These are phyloP conservation scores for Malania oleifera DNA, from an alignment of 164 flowering plant species.

Conservation along the genomic window DNA sequence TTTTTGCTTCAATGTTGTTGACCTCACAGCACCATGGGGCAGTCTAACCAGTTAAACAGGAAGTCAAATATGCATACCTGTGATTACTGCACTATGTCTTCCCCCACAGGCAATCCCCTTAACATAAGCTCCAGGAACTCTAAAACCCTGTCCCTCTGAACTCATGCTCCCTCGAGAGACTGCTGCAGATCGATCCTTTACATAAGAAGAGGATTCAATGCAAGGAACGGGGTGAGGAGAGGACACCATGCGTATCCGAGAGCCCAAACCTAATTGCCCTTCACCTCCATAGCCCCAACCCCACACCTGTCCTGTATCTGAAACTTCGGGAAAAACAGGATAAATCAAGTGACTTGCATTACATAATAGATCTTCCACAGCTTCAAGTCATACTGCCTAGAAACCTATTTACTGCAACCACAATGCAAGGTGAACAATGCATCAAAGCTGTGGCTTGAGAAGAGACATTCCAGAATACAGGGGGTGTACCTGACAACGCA, in stretches of 20 bases:
- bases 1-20: neutral
- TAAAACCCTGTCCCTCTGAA: slow-evolving; percentile 44
- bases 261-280: slow-evolving; percentile 96
- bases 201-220: slow-evolving; percentile 47
- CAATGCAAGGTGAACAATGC: neutral
- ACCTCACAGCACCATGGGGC: neutral
- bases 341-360: slow-evolving; percentile 20
- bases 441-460: slow-evolving; percentile 1
- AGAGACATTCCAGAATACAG: neutral
- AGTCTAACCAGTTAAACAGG: slow-evolving; percentile 4
- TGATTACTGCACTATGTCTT: slow-evolving; percentile 85
- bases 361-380: slow-evolving; percentile 12
- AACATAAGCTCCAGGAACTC: slow-evolving; percentile 80
- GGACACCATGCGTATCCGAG: slow-evolving; percentile 88
- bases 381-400: slow-evolving; percentile 12
- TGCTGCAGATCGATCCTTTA: slow-evolving; percentile 46
- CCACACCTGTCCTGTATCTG: slow-evolving; percentile 99
- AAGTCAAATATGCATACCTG: slow-evolving; percentile 45
- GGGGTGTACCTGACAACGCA: slow-evolving; percentile 74
- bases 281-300: slow-evolving; percentile 99
- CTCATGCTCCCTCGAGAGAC: slow-evolving; percentile 43
- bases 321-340: slow-evolving; percentile 36
- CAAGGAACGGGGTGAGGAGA: slow-evolving; percentile 96
- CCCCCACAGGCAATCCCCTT: slow-evolving; percentile 97
- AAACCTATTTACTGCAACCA: neutral